These are phyloP conservation scores for Ramalina peruviana DNA, from an alignment of 495 filamentous ascomycete genomes.

Conservation along the genomic window DNA sequence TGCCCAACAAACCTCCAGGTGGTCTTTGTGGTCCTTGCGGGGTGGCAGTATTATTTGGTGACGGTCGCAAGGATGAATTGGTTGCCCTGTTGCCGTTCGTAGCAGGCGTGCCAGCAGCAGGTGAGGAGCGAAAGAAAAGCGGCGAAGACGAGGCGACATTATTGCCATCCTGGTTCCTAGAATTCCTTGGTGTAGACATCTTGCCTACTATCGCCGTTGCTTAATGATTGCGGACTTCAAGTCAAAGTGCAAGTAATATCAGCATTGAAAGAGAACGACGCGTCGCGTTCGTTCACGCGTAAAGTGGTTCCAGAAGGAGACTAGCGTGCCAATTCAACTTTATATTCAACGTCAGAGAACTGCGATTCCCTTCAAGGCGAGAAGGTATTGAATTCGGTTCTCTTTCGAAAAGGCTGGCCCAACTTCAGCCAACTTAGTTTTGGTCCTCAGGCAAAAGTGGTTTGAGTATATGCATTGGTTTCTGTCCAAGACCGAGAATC, in stretches of 20 bases:
- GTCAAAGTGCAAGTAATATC: background rate
- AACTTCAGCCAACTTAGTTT: too few species aligned
- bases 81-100: conserved; percentile 40
- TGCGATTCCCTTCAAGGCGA: too few species aligned
- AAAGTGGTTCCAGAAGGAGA: background rate
- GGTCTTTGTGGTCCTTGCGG: conserved; percentile 38
- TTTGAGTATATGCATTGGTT: background rate
- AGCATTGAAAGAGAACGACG: background rate
- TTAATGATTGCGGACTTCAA: background rate
- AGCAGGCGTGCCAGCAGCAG: conserved; percentile 39
- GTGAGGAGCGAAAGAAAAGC: conserved; percentile 70
- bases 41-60: conserved; percentile 53
- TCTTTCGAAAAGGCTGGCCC: too few species aligned
- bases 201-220: background rate
- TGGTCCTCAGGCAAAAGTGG: too few species aligned
- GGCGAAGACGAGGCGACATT: conserved; percentile 56
- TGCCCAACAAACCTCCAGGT: conserved; percentile 3
- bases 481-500: background rate
- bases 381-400: too few species aligned
- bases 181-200: background rate
- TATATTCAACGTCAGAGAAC: too few species aligned
- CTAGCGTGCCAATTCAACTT: background rate
- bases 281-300: background rate
- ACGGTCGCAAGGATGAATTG: conserved; percentile 54
- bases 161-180: conserved; percentile 6